phyloP scores from a whole-genome alignment of 306 rosid genomes.

The Hylodesmum podocarpum region DNA sequence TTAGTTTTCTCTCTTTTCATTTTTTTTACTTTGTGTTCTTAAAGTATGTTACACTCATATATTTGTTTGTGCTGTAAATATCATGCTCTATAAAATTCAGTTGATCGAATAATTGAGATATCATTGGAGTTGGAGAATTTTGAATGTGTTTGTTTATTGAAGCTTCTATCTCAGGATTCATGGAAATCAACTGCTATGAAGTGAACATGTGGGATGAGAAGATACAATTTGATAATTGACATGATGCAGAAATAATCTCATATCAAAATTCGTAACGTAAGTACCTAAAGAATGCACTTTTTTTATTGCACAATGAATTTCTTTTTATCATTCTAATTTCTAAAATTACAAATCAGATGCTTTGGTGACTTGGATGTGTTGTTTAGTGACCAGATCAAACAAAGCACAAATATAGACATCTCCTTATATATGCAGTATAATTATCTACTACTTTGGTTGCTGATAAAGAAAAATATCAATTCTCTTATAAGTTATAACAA shows the following conservation, averaged over 20 bases:
- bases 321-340: neutral
- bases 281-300: neutral
- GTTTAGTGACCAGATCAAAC: neutral
- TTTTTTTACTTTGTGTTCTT: neutral
- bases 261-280: neutral
- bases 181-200: neutral
- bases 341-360: neutral
- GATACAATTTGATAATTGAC: neutral
- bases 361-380: neutral
- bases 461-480: neutral
- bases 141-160: neutral
- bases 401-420: neutral
- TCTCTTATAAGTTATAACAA: neutral
- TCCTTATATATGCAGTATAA: neutral
- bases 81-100: slow-evolving; percentile 18
- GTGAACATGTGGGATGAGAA: neutral
- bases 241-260: neutral
- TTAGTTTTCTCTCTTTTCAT: neutral
- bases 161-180: neutral
- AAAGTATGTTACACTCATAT: slow-evolving; percentile 9
- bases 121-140: neutral
- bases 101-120: neutral
- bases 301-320: neutral
- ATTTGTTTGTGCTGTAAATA: neutral
- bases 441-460: neutral